Conservation (phyloP, 2,329 filamentous ascomycete species). For the Penicillium sp. region DNA sequence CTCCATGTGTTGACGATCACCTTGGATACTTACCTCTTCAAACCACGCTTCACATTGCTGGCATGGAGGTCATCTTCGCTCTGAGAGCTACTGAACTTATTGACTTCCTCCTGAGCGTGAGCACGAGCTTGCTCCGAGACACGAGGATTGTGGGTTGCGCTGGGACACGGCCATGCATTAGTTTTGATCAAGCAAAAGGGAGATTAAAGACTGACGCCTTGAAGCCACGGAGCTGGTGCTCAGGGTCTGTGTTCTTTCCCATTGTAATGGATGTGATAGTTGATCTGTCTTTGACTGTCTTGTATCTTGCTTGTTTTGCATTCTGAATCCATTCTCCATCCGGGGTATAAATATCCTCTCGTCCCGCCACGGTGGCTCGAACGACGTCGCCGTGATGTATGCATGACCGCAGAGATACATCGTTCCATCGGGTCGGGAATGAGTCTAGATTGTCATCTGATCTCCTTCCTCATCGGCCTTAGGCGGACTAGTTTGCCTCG, state of each 20-base stretch:
- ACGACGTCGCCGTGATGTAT: conserved; percentile 2
- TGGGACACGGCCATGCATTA: neutral
- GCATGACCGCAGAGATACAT: neutral
- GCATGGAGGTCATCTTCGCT: conserved; percentile 12
- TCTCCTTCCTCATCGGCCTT: neutral
- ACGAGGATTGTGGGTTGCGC: conserved; percentile 17
- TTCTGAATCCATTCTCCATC: neutral
- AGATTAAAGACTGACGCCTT: conserved; percentile 16
- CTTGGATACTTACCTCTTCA: conserved; percentile 21
- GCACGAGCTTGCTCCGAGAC: conserved; percentile 15
- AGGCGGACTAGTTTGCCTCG: neutral
- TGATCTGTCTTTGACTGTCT: neutral
- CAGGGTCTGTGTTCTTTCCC: conserved; percentile 3
- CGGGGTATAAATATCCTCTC: neutral
- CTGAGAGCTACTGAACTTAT: conserved; percentile 3
- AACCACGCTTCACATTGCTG: conserved; percentile 20
- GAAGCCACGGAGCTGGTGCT: conserved; percentile 18
- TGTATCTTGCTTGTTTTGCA: neutral
- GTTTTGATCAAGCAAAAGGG: neutral
- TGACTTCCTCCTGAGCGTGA: conserved; percentile 18
- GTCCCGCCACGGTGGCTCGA: conserved; percentile 6
- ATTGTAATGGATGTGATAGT: conserved; percentile 1
- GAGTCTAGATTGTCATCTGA: neutral
- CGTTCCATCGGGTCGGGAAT: neutral
- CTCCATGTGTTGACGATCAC: too few species aligned